Evolutionary conservation across 768 basidiomycete genomes (phyloP).

Genomic region (Mycena rebaudengoi): DNA sequence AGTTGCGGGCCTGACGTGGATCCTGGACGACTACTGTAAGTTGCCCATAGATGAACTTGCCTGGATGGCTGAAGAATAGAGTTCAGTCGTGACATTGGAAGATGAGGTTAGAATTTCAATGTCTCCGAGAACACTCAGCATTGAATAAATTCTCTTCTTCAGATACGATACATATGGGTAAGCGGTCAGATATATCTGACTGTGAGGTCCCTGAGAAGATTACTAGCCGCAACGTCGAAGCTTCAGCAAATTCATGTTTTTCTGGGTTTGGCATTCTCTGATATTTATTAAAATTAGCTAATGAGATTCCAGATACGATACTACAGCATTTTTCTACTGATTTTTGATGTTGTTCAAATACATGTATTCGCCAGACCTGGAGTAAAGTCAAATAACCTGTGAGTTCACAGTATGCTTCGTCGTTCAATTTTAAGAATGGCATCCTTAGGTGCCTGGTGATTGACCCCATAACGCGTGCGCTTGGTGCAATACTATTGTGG

Average conservation of each 20-base stretch:
- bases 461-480: slow-evolving; percentile 52
- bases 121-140: not conserved
- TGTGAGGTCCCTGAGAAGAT: not conserved
- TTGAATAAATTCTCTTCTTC: not conserved
- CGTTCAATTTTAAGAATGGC: not conserved
- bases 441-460: slow-evolving; percentile 51
- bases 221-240: slow-evolving; percentile 44
- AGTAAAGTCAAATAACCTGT: slow-evolving; percentile 46
- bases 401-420: slow-evolving; percentile 18
- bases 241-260: slow-evolving; percentile 49
- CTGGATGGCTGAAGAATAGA: not conserved
- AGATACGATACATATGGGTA: slow-evolving; percentile 54
- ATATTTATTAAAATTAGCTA: not conserved
- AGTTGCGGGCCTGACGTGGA: slow-evolving; percentile 48
- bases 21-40: slow-evolving; percentile 47
- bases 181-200: not conserved
- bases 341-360: slow-evolving; percentile 57
- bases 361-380: slow-evolving; percentile 52
- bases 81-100: slow-evolving; percentile 43
- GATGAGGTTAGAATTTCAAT: slow-evolving; percentile 36
- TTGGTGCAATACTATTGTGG: slow-evolving; percentile 56
- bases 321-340: slow-evolving; percentile 52
- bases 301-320: slow-evolving; percentile 50
- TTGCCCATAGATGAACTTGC: not conserved
- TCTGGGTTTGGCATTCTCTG: slow-evolving; percentile 42